Base-by-base conservation (phyloP, 2,329 filamentous ascomycete species). In the Fusarium secorum region DNA sequence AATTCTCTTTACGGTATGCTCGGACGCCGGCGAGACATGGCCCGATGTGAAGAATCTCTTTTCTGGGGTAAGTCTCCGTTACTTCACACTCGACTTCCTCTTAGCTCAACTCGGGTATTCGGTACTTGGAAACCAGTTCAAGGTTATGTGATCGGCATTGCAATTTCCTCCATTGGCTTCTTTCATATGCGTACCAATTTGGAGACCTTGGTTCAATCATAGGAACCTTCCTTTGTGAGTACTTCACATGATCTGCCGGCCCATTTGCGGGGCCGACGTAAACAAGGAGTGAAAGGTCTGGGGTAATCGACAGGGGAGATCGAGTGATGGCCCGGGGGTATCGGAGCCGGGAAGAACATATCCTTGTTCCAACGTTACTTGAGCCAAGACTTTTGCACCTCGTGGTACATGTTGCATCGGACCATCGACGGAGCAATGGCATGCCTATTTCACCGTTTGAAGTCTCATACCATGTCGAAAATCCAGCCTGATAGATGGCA, bases 151-250 rank as follows among this genome's bases (percentile, higher is more conserved):
- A 65, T 65, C 60, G 32, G 4, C 60, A 65, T 18, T 11, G 6
- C 4, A 10, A 17, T n/a, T 58, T 64, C 20, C 62, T 44, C 8
- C 2, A n/a, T 30, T 2, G 5, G 4, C 1, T 3, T n/a, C 8
- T 30, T 32, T 6, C 5, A n/a, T 38, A 65, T 17, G 62, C 60
- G 33, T 44, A 65, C 44, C 52, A 65, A 65, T 35, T 59, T 65
- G 26, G 20, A 7, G 32, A 17, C 33, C 28, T 44, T 65, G 51
- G 14, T 9, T 49, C 15, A 24, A 2, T 20, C 26, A 39, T 18
- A 24, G 11, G 38, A 65, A 65, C 51, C 44, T 59, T 49, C 42
- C 62, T 48, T 35, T 59, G 26, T 14, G 22, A 32, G 32, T 7
- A n/a, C 24, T 15, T 24, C 62, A 49, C 62, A 65, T 65, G 62